Evolutionary conservation across 2,329 filamentous ascomycete species (phyloP).

Genomic region (Ophiognomonia clavigignenti-juglandacearum): DNA sequence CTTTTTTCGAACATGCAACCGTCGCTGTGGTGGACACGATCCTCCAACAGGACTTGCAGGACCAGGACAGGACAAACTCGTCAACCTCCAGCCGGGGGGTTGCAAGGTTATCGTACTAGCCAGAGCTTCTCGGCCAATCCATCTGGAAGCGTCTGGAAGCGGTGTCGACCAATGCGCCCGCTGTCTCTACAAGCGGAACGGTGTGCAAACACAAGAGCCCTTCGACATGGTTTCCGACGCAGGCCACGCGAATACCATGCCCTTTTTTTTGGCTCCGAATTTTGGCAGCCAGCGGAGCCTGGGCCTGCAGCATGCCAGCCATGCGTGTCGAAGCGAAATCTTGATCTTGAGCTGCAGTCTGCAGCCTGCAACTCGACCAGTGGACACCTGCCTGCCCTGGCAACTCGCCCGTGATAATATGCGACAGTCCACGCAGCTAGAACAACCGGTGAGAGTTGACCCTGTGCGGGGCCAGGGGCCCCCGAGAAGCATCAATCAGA

Average conservation of each 20-base stretch:
- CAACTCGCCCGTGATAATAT: constrained; percentile 8
- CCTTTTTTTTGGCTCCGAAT: too few species aligned
- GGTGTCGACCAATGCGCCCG: neutral
- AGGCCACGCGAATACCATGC: too few species aligned
- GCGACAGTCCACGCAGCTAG: constrained; percentile 11
- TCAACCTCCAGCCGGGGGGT: neutral
- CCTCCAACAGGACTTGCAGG: constrained; percentile 2
- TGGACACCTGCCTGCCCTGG: constrained; percentile 6
- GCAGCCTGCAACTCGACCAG: neutral
- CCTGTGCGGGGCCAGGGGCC: too few species aligned
- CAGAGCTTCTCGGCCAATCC: neutral
- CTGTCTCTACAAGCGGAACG: neutral
- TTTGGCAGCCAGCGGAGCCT: too few species aligned
- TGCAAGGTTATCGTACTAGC: too few species aligned
- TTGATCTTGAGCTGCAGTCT: neutral
- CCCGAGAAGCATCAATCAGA: constrained; percentile 1
- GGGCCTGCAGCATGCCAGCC: too few species aligned
- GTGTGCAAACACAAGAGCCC: neutral
- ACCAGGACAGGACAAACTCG: neutral
- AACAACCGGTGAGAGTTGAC: constrained; percentile 14
- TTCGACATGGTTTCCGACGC: neutral
- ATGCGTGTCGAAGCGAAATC: neutral
- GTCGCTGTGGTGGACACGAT: neutral
- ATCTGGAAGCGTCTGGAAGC: too few species aligned
- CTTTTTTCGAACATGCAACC: too few species aligned